These are phyloP conservation scores for Agrocybe pediades DNA, from an alignment of 768 basidiomycete species.

Conservation along the genomic window DNA sequence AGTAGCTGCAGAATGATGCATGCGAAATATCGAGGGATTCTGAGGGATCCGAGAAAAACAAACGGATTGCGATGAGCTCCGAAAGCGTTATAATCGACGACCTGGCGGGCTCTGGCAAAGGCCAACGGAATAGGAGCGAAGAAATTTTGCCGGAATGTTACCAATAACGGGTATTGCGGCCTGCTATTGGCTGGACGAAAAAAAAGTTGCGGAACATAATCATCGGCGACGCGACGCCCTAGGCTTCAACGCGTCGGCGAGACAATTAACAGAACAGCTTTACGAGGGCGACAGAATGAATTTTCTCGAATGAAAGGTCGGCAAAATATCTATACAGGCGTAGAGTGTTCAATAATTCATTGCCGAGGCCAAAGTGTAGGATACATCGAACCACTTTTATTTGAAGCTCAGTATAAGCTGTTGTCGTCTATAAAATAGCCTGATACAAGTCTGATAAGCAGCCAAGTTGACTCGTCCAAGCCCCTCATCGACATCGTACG, in stretches of 20 bases:
- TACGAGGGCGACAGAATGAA: background rate
- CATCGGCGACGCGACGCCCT: background rate
- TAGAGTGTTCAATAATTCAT: background rate
- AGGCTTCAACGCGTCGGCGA: background rate
- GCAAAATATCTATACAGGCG: slow-evolving; percentile 5
- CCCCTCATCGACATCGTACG: background rate
- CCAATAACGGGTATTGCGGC: background rate
- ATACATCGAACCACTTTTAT: slow-evolving; percentile 4
- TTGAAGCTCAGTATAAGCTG: no score
- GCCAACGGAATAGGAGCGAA: no score
- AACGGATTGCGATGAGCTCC: no score
- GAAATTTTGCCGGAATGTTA: background rate
- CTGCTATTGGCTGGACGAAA: background rate
- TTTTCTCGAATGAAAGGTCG: background rate
- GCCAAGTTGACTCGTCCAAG: no score
- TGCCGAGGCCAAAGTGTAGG: background rate
- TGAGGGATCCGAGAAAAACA: no score
- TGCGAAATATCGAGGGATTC: no score
- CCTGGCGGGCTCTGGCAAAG: no score
- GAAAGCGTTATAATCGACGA: no score
- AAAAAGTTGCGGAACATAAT: background rate
- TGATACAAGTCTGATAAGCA: no score
- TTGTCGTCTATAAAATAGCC: no score
- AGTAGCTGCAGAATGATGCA: no score
- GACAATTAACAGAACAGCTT: background rate